Conservation (phyloP, 257 asterid species). For the Jasminum sambac region DNA sequence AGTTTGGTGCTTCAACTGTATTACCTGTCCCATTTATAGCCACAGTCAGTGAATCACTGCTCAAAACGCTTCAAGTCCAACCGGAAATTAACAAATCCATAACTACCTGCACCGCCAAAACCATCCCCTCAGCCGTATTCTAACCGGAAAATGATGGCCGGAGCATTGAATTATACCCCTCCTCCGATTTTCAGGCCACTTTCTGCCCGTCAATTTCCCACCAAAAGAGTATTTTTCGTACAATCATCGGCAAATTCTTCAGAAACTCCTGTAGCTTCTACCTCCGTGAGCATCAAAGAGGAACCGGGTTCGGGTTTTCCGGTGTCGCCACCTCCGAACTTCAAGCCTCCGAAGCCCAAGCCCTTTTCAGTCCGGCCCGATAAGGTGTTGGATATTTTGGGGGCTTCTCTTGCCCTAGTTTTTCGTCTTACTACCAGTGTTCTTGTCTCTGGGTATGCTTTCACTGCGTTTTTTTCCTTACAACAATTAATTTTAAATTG, state of each 20-base stretch:
- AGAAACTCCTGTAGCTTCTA: conserved; percentile 40
- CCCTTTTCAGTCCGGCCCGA: conserved; percentile 80
- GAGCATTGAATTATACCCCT: conserved; percentile 48
- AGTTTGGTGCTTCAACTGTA: not conserved
- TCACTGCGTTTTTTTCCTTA: not conserved
- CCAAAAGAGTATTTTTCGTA: conserved; percentile 27
- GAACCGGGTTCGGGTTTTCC: conserved; percentile 36
- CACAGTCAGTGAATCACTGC: conserved; percentile 25
- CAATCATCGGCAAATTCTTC: conserved; percentile 57
- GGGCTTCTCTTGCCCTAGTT: conserved; percentile 82
- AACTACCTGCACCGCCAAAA: conserved; percentile 15
- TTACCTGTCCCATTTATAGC: conserved; percentile 38
- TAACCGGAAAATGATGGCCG: conserved; percentile 50
- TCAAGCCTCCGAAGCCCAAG: conserved; percentile 79
- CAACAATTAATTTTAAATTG: not conserved
- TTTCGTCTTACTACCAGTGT: conserved; percentile 81
- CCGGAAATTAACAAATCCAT: not conserved
- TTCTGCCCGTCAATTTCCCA: conserved; percentile 25
- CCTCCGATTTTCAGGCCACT: conserved; percentile 53
- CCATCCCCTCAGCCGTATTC: conserved; percentile 19
- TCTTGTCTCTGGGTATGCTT: conserved; percentile 71
- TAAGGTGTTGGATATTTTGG: conserved; percentile 62
- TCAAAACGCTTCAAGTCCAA: not conserved
- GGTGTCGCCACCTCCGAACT: conserved; percentile 74
- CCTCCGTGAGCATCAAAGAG: conserved; percentile 28